Conservation (phyloP, 495 filamentous ascomycete species). For the Aspergillus carlsbadensis region DNA sequence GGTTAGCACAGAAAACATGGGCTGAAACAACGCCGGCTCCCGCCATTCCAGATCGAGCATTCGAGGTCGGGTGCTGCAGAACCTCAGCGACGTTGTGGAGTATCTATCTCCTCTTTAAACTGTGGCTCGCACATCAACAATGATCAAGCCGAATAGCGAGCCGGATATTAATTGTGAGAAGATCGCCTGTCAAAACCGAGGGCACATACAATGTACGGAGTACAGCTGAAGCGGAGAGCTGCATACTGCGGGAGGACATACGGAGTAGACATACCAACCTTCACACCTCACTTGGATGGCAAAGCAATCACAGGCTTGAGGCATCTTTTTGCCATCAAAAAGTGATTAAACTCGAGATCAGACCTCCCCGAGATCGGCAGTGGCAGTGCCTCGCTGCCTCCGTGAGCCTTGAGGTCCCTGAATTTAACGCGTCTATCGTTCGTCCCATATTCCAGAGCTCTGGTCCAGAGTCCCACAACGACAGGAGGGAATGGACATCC, state of each 20-base stretch:
- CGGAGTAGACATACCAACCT: too few relatives aligned
- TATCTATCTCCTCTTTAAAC: too few relatives aligned
- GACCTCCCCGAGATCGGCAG: conserved; percentile 43
- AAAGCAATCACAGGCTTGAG: neutral
- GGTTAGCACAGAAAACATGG: conserved; percentile 19
- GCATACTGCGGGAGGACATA: too few relatives aligned
- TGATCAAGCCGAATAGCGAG: too few relatives aligned
- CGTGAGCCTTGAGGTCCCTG: conserved; percentile 13
- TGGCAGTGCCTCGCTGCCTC: conserved; percentile 31
- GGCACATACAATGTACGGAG: too few relatives aligned
- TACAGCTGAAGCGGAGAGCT: too few relatives aligned
- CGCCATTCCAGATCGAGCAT: conserved; percentile 29
- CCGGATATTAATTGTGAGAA: too few relatives aligned
- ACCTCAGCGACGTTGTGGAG: neutral
- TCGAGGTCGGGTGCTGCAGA: neutral
- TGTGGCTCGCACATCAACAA: too few relatives aligned
- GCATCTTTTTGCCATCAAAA: too few relatives aligned
- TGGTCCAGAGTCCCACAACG: conserved; percentile 16
- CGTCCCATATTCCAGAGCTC: conserved; percentile 1
- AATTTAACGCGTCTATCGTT: conserved; percentile 15
- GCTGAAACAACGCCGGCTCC: conserved; percentile 24
- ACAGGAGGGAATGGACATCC: conserved; percentile 6
- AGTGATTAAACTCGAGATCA: conserved; percentile 18
- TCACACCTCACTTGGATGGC: too few relatives aligned
- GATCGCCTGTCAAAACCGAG: too few relatives aligned